These are phyloP conservation scores for Hypholoma sublateritium DNA, from an alignment of 768 basidiomycete genomes.

Conservation along the genomic window DNA sequence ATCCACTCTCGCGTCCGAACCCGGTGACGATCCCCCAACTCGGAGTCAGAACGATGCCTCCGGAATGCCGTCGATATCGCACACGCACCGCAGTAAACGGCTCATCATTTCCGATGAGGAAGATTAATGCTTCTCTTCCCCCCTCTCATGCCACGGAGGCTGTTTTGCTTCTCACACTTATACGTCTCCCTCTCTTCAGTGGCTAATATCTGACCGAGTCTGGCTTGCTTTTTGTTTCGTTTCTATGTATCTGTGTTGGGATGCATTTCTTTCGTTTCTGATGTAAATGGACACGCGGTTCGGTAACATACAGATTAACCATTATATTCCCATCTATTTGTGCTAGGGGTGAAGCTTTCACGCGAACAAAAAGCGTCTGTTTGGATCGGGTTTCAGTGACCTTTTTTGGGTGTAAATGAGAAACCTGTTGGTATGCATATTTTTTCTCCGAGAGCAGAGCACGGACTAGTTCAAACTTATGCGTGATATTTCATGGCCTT, in stretches of 20 bases:
- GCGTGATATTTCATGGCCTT: no score
- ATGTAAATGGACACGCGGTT: not conserved
- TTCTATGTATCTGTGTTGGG: not conserved
- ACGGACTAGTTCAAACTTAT: no score
- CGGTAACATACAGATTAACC: not conserved
- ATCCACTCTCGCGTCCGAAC: constrained; percentile 7
- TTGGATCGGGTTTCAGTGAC: no score
- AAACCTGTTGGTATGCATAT: no score
- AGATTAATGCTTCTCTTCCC: constrained; percentile 3
- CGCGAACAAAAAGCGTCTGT: no score
- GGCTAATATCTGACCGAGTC: not conserved
- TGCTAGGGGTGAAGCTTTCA: no score
- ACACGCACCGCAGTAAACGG: constrained; percentile 23
- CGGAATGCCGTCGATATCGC: constrained; percentile 8
- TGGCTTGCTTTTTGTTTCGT: not conserved
- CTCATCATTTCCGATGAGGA: constrained; percentile 35
- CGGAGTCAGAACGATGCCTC: constrained; percentile 6
- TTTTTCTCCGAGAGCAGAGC: no score
- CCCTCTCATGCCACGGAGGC: constrained; percentile 10
- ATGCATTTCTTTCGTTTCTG: not conserved
- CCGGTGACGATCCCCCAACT: constrained; percentile 10
- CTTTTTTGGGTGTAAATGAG: no score
- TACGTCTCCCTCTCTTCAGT: not conserved
- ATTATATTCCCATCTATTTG: no score
- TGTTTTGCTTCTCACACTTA: not conserved